Percentiles rank a stretch among this genome's conserved stretches.
phyloP scores from a whole-genome alignment of 2,329 filamentous ascomycete genomes.

The Xylariaceae sp. region DNA sequence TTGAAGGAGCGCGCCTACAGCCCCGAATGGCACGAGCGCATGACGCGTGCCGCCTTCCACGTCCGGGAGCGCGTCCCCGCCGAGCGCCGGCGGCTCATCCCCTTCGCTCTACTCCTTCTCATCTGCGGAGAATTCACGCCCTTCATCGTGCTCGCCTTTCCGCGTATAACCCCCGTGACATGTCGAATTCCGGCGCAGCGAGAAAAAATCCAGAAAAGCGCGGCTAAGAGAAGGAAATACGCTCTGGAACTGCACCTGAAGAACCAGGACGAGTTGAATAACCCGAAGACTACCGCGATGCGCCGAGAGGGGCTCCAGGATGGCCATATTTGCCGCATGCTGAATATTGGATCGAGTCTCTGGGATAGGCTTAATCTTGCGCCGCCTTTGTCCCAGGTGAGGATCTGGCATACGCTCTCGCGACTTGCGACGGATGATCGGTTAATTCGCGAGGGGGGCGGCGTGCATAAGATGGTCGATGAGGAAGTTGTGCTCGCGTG shows the following conservation, averaged over 20 bases:
- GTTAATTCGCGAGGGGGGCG: conserved; percentile 62
- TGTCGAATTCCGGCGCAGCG: conserved; percentile 80
- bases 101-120: conserved; percentile 72
- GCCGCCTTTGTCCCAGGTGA: conserved; percentile 52
- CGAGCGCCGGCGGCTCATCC: conserved; percentile 72
- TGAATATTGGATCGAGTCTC: conserved; percentile 39
- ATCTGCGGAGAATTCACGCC: conserved; percentile 86
- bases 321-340: conserved; percentile 26
- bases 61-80: conserved; percentile 63
- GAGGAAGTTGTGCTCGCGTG: conserved; percentile 69
- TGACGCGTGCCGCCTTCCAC: conserved; percentile 67
- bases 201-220: conserved; percentile 48
- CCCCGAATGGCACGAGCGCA: conserved; percentile 27
- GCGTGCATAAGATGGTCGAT: conserved; percentile 51
- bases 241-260: conserved; percentile 30
- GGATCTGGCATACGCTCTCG: conserved; percentile 49
- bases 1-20: conserved; percentile 34
- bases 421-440: conserved; percentile 69
- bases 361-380: conserved; percentile 50
- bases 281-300: background rate
- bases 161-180: conserved; percentile 68
- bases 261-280: background rate
- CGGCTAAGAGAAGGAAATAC: conserved; percentile 54
- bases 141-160: conserved; percentile 68
- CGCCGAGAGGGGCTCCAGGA: background rate